These are phyloP conservation scores for Angomonas ambiguus DNA, from an alignment of 208 protist species.

Conservation along the genomic window DNA sequence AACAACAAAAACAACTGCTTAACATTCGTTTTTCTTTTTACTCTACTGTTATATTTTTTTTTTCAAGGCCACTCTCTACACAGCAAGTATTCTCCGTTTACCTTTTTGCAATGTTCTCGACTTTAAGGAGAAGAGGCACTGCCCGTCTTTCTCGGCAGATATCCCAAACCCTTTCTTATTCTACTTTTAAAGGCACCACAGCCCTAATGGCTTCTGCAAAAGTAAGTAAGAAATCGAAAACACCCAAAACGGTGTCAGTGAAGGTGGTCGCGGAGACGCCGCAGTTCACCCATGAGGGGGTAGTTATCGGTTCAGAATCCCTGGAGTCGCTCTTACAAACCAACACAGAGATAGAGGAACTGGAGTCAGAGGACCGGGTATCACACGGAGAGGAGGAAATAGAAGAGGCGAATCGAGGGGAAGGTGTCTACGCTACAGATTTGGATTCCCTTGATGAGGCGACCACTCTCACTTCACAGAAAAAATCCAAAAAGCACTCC, in stretches of 20 bases:
- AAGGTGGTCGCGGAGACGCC: too few species aligned
- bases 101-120: neutral
- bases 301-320: neutral
- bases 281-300: neutral
- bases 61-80: neutral
- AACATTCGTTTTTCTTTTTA: neutral
- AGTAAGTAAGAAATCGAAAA: too few species aligned
- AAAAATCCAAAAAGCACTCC: neutral
- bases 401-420: slow-evolving; percentile 7
- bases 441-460: neutral
- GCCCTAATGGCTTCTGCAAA: too few species aligned
- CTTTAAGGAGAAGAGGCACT: neutral
- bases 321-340: neutral
- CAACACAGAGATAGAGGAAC: neutral
- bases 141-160: too few species aligned
- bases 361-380: neutral
- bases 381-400: slow-evolving; percentile 29
- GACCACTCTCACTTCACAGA: neutral
- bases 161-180: too few species aligned
- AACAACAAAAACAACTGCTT: neutral
- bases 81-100: neutral
- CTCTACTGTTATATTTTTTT: neutral
- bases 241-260: too few species aligned
- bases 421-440: slow-evolving; percentile 4
- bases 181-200: too few species aligned